Percentiles rank a stretch among this genome's conserved stretches.
phyloP scores from a whole-genome alignment of 1,284 basidiomycete species.

The Tilletia horrida region DNA sequence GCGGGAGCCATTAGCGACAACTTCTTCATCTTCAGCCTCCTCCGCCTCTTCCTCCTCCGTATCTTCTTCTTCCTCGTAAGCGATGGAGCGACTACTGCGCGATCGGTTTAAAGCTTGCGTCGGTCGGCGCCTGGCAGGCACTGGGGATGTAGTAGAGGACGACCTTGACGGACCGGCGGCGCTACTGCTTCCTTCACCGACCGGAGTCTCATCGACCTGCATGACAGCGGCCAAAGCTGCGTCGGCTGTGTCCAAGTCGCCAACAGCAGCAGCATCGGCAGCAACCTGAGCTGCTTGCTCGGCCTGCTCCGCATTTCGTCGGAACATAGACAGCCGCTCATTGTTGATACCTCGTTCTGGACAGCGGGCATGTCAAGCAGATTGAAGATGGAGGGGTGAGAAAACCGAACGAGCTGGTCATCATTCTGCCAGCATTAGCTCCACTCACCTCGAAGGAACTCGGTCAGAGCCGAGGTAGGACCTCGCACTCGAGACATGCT shows the following conservation, averaged over 20 bases:
- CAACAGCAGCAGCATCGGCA: slow-evolving; percentile 58
- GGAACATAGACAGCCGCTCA: background rate
- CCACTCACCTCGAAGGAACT: slow-evolving; percentile 74
- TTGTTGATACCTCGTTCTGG: slow-evolving; percentile 24
- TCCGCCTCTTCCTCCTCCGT: slow-evolving; percentile 68
- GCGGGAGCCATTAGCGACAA: slow-evolving; percentile 23
- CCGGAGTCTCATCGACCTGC: slow-evolving; percentile 23
- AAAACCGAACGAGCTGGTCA: background rate
- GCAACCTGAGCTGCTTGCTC: slow-evolving; percentile 54
- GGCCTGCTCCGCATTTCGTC: slow-evolving; percentile 31
- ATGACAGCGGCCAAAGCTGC: slow-evolving; percentile 26
- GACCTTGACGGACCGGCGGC: slow-evolving; percentile 20
- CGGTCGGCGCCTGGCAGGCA: slow-evolving; percentile 47
- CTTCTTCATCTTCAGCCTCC: slow-evolving; percentile 59
- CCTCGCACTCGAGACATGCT: slow-evolving; percentile 64
- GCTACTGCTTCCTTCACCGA: slow-evolving; percentile 12
- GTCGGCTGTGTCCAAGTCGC: slow-evolving; percentile 28
- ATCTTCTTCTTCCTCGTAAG: slow-evolving; percentile 58
- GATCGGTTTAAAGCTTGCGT: slow-evolving; percentile 30
- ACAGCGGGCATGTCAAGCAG: slow-evolving; percentile 40
- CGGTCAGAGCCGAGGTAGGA: slow-evolving; percentile 84
- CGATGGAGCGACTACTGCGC: slow-evolving; percentile 40
- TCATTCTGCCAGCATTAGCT: background rate
- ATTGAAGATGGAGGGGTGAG: background rate
- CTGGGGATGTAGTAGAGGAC: slow-evolving; percentile 1